Conservation (phyloP, 2,329 filamentous ascomycete species). For the Trichophyton schoenleinii region DNA sequence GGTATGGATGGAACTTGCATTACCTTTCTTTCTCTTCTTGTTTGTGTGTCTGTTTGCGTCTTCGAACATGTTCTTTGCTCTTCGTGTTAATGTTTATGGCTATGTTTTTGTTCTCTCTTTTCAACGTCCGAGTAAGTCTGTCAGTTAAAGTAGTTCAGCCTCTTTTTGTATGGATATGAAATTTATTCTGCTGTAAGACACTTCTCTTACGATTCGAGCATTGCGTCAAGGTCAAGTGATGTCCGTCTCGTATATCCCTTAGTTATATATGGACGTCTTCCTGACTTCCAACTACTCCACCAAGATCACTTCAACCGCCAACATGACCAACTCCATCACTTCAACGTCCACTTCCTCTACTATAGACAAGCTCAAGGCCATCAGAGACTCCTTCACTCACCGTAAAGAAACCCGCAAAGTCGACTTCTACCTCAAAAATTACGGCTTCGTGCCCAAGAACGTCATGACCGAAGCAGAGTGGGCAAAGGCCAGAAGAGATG, state of each 20-base stretch:
- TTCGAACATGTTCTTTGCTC: slow-evolving; percentile 8
- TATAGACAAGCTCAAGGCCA: background rate
- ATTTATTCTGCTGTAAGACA: background rate
- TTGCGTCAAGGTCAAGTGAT: too few relatives aligned
- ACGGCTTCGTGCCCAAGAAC: slow-evolving; percentile 5
- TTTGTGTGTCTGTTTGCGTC: slow-evolving; percentile 14
- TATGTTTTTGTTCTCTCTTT: background rate
- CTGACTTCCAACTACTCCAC: too few relatives aligned
- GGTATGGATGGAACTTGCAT: slow-evolving; percentile 6
- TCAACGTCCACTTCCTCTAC: too few relatives aligned
- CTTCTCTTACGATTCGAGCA: too few relatives aligned
- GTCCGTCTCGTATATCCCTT: too few relatives aligned
- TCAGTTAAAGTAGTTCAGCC: too few relatives aligned
- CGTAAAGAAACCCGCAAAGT: background rate
- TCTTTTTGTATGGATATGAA: slow-evolving; percentile 3
- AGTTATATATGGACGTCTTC: too few relatives aligned
- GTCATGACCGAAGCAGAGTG: slow-evolving; percentile 3
- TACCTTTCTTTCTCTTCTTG: slow-evolving; percentile 10
- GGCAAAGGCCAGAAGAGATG: background rate
- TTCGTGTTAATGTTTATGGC: slow-evolving; percentile 5
- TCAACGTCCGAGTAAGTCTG: background rate
- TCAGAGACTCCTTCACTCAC: background rate
- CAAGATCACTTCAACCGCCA: background rate
- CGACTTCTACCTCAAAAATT: slow-evolving; percentile 1
- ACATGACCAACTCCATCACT: background rate